These are phyloP conservation scores for Trichosanthes cucumerina DNA, from an alignment of 306 rosid genomes.

Conservation along the genomic window DNA sequence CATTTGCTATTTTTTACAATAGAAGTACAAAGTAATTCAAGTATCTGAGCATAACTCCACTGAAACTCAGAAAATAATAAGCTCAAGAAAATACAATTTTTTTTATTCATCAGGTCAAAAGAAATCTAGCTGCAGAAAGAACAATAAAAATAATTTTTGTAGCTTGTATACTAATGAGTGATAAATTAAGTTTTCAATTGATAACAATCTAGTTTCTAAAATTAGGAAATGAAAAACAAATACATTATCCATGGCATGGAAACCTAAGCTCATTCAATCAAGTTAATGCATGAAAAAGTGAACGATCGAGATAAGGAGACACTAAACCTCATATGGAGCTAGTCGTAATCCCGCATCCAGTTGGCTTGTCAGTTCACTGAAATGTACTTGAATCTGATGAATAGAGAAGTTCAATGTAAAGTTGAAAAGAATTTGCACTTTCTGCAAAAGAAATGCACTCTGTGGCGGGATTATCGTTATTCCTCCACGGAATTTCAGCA, in stretches of 20 bases:
- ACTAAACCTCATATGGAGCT: slow-evolving; percentile 57
- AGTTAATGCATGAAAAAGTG: background rate
- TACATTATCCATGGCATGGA: background rate
- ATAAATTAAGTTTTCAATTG: background rate
- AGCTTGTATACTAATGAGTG: background rate
- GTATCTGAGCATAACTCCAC: background rate
- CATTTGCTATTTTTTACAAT: slow-evolving; percentile 9
- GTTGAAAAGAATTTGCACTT: slow-evolving; percentile 47
- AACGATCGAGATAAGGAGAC: slow-evolving; percentile 8
- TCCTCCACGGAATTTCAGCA: slow-evolving; percentile 76
- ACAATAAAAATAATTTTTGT: background rate
- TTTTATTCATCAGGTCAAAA: background rate
- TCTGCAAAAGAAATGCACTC: slow-evolving; percentile 69
- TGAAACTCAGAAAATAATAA: background rate
- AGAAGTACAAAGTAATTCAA: background rate
- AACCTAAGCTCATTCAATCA: background rate
- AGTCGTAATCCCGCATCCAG: slow-evolving; percentile 63
- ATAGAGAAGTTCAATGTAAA: slow-evolving; percentile 74
- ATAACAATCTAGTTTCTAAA: background rate
- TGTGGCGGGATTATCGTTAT: slow-evolving; percentile 61
- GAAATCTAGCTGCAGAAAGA: background rate
- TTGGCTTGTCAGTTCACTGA: slow-evolving; percentile 51
- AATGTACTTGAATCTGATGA: slow-evolving; percentile 47
- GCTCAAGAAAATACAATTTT: background rate
- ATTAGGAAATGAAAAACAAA: background rate